Evolutionary conservation across 179 eudicot genomes (phyloP), one percentile per base, ranked within the genome.

Genomic region (Carnegiea gigantea): DNA sequence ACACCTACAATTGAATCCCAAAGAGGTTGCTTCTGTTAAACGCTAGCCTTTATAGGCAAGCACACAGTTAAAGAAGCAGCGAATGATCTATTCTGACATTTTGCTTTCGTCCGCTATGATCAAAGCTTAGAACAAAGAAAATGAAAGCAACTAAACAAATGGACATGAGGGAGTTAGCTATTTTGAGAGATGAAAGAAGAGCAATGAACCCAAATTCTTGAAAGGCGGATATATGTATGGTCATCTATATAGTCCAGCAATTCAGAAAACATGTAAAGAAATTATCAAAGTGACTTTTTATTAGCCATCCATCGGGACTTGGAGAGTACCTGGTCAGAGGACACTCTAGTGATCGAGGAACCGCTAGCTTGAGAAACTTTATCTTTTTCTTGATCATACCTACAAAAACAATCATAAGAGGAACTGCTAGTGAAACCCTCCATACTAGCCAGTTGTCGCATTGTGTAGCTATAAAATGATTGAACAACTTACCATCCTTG

Each of bases 271-370:
- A 26, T 33, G 3, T 40, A 26, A 5, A 49, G 51, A 33, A 65
- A 4, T 15, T 2, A 48, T 28, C 73, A 70, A 7, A 70, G 26
- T 65, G 62, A 54, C 23, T 20, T 15, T 54, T 54, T 2, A 49
- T 26, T 46, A 6, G 44, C 33, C 30, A 73, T 26, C 18, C 15
- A 5, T 20, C 57, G 13, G 15, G 15, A 57, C 62, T 43, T 49
- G 54, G 38, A 73, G 36, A 57, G 53, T 82, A 93, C 95, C 92
- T 91, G 87, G 77, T 92, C 88, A 81, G 97, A 88, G 44, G 98
- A 87, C 80, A 89, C 92, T 77, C 85, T 84, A 43, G 85, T 54
- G 44, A 79, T 83, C 64, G 89, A 76, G 74, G 84, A 78, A 65
- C 86, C 84, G 82, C 87, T 73, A 68, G 36, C 70, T 60, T 77